Evolutionary conservation across 78 protist genomes (phyloP), one percentile per base, ranked within the genome.

Genomic region (Carpediemonas membranifera): DNA sequence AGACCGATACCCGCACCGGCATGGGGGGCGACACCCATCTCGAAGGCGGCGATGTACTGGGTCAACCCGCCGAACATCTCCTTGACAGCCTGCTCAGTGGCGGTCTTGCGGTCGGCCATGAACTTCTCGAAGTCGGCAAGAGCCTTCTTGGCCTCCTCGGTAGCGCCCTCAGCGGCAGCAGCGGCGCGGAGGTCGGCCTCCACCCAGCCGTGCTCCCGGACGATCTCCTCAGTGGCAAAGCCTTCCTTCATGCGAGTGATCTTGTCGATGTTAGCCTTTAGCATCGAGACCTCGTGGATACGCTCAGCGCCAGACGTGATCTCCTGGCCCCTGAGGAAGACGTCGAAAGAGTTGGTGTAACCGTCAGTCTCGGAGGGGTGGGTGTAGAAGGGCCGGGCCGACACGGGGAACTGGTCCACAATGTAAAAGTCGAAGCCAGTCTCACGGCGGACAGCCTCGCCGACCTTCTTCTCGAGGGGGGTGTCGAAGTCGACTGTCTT

Each of bases 281-380:
- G 85, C 65, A 88, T 5, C 11, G 3, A 75, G 7, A 95, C 74
- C 79, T 92, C 95, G 86, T 94, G 98, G 27, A 97, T 47, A 53
- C 98, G 91, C 87, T 97, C 99, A 13, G 98, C 96, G 27, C 99
- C 99, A 13, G 97, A 91, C 53, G 79, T 33, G 72, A 97, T 91
- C 78, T 97, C 98, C 54, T 94, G 93, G 36, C 99, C 99, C 39
- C 98, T 83, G 74, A 97, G 65, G 68, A 92, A 91, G 64, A 92
- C 34, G 76, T 95, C 99, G 85, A 91, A 97, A 37, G 98, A 87
- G 74, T 94, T 91, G 35, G 65, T 28, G 65, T 3, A 13, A 21
- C n/a, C 7, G 16, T 28, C 39, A 67, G 73, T 86, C 54, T 43
- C 51, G 37, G 28, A 94, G 25, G 94, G 93, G 98, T 92, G 91